A percentile compares a stretch with the other conserved stretches of the same genome.
Conservation (phyloP, 306 rosid genomes). For the Clitoria ternatea region DNA sequence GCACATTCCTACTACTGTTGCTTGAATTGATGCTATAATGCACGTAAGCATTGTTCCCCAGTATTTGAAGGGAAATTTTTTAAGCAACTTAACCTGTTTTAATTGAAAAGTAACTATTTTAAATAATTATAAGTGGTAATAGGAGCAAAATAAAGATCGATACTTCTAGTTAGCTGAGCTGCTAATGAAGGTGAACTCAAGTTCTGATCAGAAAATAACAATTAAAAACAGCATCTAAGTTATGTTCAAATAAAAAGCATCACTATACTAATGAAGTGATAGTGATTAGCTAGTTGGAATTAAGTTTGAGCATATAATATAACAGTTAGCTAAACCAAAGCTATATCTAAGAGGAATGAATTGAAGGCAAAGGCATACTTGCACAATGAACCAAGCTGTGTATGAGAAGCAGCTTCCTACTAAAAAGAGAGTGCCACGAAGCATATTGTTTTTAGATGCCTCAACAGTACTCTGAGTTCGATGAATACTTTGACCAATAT, state of each 20-base stretch:
- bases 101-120: not conserved
- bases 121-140: no score
- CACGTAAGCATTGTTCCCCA: constrained; percentile 57
- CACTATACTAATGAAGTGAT: no score
- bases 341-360: not conserved
- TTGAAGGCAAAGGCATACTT: not conserved
- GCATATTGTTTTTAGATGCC: constrained; percentile 29
- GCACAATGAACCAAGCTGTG: constrained; percentile 26
- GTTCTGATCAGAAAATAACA: not conserved
- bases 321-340: not conserved
- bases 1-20: constrained; percentile 41
- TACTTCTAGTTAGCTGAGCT: no score
- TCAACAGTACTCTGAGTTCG: not conserved
- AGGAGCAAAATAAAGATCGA: no score
- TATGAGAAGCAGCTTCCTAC: constrained; percentile 45
- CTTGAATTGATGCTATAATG: constrained; percentile 52
- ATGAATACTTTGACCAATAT: constrained; percentile 26
- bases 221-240: no score
- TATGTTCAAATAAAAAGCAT: no score
- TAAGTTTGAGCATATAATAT: no score
- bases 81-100: constrained; percentile 48
- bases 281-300: no score
- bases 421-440: constrained; percentile 45
- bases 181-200: no score
- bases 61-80: constrained; percentile 48